Evolutionary conservation across 2,329 filamentous ascomycete species (phyloP).

Genomic region (Trichoderma sp.): DNA sequence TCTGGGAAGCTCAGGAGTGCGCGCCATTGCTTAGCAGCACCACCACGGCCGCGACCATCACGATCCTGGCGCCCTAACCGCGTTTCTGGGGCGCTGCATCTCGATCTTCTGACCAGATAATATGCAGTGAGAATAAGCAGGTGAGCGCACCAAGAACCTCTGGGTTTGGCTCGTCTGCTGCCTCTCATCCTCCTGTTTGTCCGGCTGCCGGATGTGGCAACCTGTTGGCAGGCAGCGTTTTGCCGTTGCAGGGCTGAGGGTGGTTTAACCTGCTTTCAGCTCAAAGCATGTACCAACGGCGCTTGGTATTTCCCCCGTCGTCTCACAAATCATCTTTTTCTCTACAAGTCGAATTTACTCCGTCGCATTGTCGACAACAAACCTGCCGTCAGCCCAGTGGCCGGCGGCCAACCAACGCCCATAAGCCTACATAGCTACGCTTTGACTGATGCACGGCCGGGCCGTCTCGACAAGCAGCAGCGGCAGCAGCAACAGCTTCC

Average conservation of each 20-base stretch:
- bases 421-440: background rate
- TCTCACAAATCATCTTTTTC: constrained; percentile 17
- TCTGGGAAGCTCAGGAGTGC: background rate
- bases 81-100: constrained; percentile 16
- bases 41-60: background rate
- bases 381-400: background rate
- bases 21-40: constrained; percentile 5
- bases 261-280: constrained; percentile 11
- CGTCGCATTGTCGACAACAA: background rate
- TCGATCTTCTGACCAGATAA: constrained; percentile 21
- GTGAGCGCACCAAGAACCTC: constrained; percentile 2
- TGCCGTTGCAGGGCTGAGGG: constrained; percentile 12
- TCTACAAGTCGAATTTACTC: background rate
- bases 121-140: constrained; percentile 16
- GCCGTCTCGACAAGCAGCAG: background rate
- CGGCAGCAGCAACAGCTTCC: background rate
- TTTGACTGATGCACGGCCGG: background rate
- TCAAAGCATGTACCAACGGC: background rate
- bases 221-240: background rate
- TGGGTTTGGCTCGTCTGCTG: background rate
- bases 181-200: constrained; percentile 3
- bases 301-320: background rate
- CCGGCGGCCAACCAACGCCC: background rate
- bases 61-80: constrained; percentile 17
- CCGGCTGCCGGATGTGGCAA: constrained; percentile 14